phyloP scores from a whole-genome alignment of 2,329 filamentous ascomycete genomes.

The Volutella citrinella region DNA sequence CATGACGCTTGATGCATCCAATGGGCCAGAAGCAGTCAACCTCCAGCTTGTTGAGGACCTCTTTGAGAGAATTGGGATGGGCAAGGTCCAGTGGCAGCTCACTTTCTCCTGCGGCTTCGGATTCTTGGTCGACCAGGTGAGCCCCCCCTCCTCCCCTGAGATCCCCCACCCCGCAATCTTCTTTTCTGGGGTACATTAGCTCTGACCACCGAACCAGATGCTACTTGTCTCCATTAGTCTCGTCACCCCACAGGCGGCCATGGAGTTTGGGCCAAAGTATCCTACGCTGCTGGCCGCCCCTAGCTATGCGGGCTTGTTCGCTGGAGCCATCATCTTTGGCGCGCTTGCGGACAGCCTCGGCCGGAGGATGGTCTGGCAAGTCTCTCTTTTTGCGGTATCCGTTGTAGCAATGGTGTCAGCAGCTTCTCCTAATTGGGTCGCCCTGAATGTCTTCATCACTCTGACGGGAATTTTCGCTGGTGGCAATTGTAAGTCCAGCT shows the following conservation, averaged over 20 bases:
- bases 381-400: slow-evolving; percentile 17
- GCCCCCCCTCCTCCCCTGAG: not conserved
- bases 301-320: slow-evolving; percentile 13
- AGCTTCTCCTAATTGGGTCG: slow-evolving; percentile 14
- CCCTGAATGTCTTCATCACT: slow-evolving; percentile 13
- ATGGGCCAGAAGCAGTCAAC: slow-evolving; percentile 5
- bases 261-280: slow-evolving; percentile 18
- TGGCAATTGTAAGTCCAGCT: slow-evolving; percentile 13
- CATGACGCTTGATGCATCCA: not conserved
- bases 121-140: slow-evolving; percentile 19
- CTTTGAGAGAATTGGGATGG: slow-evolving; percentile 18
- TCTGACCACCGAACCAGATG: too few species aligned
- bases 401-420: slow-evolving; percentile 12
- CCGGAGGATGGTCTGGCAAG: slow-evolving; percentile 15
- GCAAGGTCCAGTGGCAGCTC: slow-evolving; percentile 17
- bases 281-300: slow-evolving; percentile 11
- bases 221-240: slow-evolving; percentile 18
- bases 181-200: too few species aligned
- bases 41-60: slow-evolving; percentile 10
- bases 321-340: slow-evolving; percentile 14
- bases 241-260: slow-evolving; percentile 15
- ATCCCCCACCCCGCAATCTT: too few species aligned
- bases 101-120: slow-evolving; percentile 18
- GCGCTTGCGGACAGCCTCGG: slow-evolving; percentile 14
- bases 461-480: slow-evolving; percentile 15